Conservation (phyloP, 73 alveolate species). For the Blepharisma stoltei region DNA sequence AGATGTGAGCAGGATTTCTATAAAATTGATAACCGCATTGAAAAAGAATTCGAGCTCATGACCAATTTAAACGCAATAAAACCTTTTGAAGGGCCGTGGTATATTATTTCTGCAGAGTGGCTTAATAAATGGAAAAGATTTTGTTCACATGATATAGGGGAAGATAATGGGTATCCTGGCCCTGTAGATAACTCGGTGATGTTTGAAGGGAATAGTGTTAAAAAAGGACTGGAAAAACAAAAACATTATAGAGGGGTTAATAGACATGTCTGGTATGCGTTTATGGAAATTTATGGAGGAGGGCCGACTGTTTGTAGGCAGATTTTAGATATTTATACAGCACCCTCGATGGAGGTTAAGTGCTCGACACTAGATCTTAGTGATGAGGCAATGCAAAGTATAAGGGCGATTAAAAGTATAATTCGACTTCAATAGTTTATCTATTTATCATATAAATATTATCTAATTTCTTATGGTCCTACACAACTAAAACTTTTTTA, state of each 20-base stretch:
- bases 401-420: background rate
- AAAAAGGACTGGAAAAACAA: background rate
- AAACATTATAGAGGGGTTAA: slow-evolving; percentile 31
- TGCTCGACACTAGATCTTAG: background rate
- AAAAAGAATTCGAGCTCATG: background rate
- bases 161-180: background rate
- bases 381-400: background rate
- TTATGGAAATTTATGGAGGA: slow-evolving; percentile 28
- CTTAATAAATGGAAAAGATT: slow-evolving; percentile 11
- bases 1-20: background rate
- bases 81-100: slow-evolving; percentile 30
- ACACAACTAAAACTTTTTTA: no score
- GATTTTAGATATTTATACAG: slow-evolving; percentile 19
- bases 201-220: background rate
- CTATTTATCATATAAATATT: no score
- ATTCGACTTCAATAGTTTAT: no score
- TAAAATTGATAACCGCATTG: background rate
- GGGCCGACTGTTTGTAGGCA: slow-evolving; percentile 30
- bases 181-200: background rate
- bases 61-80: background rate
- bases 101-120: background rate
- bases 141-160: background rate
- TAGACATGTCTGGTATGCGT: slow-evolving; percentile 33
- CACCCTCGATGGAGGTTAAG: background rate
- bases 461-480: no score